Conservation (phyloP, 441 rosid genomes). For the Gossypium davidsonii region DNA sequence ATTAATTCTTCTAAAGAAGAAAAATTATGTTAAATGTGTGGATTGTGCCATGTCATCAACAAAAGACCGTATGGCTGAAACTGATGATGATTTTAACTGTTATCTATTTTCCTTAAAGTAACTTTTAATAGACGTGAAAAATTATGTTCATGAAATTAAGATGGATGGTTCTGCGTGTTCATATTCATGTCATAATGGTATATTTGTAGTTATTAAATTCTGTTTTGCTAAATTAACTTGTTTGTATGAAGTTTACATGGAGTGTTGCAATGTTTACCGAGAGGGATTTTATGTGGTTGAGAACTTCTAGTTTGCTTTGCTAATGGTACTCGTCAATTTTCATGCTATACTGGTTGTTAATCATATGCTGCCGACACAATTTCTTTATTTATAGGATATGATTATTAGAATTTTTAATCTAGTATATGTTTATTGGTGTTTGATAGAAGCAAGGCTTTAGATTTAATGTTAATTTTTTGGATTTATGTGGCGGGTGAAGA, state of each 20-base stretch:
- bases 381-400: neutral
- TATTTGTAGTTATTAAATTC: neutral
- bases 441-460: neutral
- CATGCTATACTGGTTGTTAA: neutral
- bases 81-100: neutral
- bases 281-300: neutral
- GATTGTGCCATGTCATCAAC: no score
- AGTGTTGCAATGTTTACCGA: neutral
- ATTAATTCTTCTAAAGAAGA: no score
- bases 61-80: neutral
- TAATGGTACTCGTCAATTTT: neutral
- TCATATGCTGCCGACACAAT: neutral
- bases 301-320: neutral
- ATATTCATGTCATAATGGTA: neutral
- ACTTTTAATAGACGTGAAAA: neutral
- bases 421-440: neutral
- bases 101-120: neutral
- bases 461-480: neutral
- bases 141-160: neutral
- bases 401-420: neutral
- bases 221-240: neutral
- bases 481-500: slow-evolving; percentile 54
- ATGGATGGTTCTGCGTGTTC: neutral
- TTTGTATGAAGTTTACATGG: neutral
- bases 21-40: no score